Evolutionary conservation across 192 early-diverging fungal genomes (phyloP).

Genomic region (Backusella australiensis): DNA sequence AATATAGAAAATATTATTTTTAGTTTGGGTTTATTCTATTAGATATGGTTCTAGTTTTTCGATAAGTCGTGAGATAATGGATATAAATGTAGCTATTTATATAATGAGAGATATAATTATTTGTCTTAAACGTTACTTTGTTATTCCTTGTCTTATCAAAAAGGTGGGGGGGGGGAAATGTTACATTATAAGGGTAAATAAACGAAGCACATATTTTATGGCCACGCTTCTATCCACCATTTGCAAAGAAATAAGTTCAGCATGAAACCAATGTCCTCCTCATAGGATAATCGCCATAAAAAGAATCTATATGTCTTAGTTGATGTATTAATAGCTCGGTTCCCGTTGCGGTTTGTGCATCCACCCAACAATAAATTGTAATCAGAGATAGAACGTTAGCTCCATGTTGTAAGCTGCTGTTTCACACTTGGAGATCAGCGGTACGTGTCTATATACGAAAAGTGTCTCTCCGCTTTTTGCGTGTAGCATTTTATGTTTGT

Average conservation of each 20-base stretch:
- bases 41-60: too few relatives aligned
- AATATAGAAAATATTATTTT: too few relatives aligned
- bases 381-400: not conserved
- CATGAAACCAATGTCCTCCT: not conserved
- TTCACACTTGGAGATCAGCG: not conserved
- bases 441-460: not conserved
- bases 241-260: not conserved
- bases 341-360: not conserved
- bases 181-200: not conserved
- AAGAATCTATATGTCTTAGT: not conserved
- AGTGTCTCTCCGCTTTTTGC: not conserved
- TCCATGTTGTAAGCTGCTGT: not conserved
- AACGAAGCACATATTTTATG: not conserved
- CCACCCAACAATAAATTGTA: not conserved
- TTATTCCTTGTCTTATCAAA: not conserved
- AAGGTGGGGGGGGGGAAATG: not conserved
- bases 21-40: too few relatives aligned
- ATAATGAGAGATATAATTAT: too few relatives aligned
- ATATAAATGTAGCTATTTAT: too few relatives aligned
- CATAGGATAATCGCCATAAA: not conserved
- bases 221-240: not conserved
- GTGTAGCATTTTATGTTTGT: not conserved
- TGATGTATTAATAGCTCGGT: not conserved
- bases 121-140: too few relatives aligned
- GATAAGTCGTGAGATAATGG: too few relatives aligned